Base-by-base conservation (phyloP, 192 early-diverging fungal species). In the Coemansia sp. region DNA sequence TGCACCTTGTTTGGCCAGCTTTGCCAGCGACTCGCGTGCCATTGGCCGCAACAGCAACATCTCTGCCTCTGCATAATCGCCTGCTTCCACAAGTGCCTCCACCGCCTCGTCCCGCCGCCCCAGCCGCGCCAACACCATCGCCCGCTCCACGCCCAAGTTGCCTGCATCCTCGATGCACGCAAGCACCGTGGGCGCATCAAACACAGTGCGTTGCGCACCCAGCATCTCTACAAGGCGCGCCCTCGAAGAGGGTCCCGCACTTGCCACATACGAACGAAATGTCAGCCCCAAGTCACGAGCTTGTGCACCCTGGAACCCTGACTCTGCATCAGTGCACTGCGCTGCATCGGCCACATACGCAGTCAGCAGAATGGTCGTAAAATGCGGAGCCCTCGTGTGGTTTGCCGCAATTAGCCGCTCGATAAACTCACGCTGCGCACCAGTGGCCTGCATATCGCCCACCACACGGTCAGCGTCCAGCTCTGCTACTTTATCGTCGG, bases 11-110 rank as follows among this genome's bases (percentile, higher is more conserved):
- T 58, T 39, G 25, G 57, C 12, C 16, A 80, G 52, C 10, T 38
- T 64, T 1, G 71, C 77, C 35, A 80, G 64, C 2, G 77, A 80
- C 12, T 6, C 3, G 2, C 23, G 68, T 17, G 60, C 51, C 3
- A 21, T 17, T 3, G 78, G 78, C 6, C 43, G 17, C 29, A 74
- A 57, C 19, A 81, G 64, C 55, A 81, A 48, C 7, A 69, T 11
- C 54, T 81, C 78, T 0, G 78, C 78, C 53, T 75, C 78, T 1
- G 78, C 78, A 19, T 72, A 81, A 35, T 81, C 78, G 22, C 70
- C 63, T 4, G 26, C 27, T 11, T 60, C 12, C 26, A 81, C 73
- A 55, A 81, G 50, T 5, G 67, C 14, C 4, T 69, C 56, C n/a
- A 62, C 60, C 0, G 78, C 78, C 11, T 67, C 56, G 29, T 56